These are phyloP conservation scores for Bipolaris oryzae DNA, from an alignment of 2,329 filamentous ascomycete species.

Conservation along the genomic window DNA sequence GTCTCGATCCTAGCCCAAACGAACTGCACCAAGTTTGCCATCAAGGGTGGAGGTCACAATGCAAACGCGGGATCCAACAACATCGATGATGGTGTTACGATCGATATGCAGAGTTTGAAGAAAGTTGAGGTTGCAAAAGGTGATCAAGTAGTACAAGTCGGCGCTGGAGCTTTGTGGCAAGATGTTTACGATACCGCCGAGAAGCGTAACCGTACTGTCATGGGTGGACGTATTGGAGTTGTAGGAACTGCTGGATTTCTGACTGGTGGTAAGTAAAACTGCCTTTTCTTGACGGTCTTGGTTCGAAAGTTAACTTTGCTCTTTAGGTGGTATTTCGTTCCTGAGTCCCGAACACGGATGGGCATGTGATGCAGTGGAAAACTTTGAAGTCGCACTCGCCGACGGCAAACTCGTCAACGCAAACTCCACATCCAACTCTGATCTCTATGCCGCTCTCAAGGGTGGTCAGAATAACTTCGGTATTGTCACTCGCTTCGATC, in stretches of 20 bases:
- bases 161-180: constrained; percentile 40
- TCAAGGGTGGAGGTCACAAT: constrained; percentile 35
- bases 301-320: not conserved
- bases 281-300: not conserved
- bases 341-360: constrained; percentile 27
- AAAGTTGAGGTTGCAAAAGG: constrained; percentile 19
- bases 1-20: constrained; percentile 17
- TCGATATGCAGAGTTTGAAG: constrained; percentile 38
- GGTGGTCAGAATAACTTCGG: constrained; percentile 54
- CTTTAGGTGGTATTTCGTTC: constrained; percentile 30
- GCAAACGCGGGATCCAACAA: constrained; percentile 36
- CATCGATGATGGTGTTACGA: constrained; percentile 39
- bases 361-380: constrained; percentile 35
- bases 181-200: constrained; percentile 45
- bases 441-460: constrained; percentile 52
- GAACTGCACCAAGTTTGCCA: constrained; percentile 27
- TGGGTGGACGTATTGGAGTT: constrained; percentile 34
- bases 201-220: constrained; percentile 21
- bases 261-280: constrained; percentile 31
- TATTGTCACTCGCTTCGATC: constrained; percentile 51
- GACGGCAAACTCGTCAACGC: constrained; percentile 47
- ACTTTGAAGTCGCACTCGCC: constrained; percentile 48
- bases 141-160: constrained; percentile 26
- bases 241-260: constrained; percentile 41
- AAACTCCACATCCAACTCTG: constrained; percentile 40